A percentile compares a stretch with the other conserved stretches of the same genome.
Evolutionary conservation across 805 yeast genomes (phyloP).

Genomic region (Pichia nanzhaoensis): DNA sequence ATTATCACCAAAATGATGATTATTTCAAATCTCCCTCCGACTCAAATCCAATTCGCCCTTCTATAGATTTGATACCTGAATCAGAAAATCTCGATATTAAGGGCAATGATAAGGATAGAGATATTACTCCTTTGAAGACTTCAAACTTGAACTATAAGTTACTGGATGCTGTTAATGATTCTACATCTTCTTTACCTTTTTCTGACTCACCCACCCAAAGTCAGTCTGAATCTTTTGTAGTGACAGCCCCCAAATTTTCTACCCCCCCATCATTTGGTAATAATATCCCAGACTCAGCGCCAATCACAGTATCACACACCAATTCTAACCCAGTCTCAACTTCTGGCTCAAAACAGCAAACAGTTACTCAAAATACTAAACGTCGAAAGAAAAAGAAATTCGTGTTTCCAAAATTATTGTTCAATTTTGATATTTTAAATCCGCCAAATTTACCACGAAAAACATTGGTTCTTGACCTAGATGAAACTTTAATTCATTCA

Average conservation of each 20-base stretch:
- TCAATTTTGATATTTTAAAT: constrained; percentile 27
- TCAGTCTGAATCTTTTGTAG: not conserved
- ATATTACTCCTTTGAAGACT: not conserved
- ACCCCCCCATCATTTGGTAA: not conserved
- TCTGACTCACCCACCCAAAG: not conserved
- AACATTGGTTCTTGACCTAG: constrained; percentile 80
- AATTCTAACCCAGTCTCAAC: no score
- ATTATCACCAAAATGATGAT: constrained; percentile 24
- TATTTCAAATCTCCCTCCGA: constrained; percentile 31
- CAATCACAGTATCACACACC: no score
- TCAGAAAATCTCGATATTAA: not conserved
- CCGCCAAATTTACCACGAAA: constrained; percentile 36
- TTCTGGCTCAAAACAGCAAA: not conserved
- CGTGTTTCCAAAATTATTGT: constrained; percentile 30
- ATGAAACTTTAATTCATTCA: constrained; percentile 92
- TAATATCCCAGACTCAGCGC: no score
- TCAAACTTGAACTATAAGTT: not conserved
- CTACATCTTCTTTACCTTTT: constrained; percentile 1
- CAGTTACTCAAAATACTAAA: not conserved
- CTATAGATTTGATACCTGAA: not conserved
- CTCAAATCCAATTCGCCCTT: constrained; percentile 6
- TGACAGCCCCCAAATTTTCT: not conserved
- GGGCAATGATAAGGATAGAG: not conserved
- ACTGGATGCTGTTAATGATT: constrained; percentile 3
- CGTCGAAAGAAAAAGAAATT: constrained; percentile 24